Evolutionary conservation across 2,329 filamentous ascomycete species (phyloP).

Genomic region (Penicillium glabrum): DNA sequence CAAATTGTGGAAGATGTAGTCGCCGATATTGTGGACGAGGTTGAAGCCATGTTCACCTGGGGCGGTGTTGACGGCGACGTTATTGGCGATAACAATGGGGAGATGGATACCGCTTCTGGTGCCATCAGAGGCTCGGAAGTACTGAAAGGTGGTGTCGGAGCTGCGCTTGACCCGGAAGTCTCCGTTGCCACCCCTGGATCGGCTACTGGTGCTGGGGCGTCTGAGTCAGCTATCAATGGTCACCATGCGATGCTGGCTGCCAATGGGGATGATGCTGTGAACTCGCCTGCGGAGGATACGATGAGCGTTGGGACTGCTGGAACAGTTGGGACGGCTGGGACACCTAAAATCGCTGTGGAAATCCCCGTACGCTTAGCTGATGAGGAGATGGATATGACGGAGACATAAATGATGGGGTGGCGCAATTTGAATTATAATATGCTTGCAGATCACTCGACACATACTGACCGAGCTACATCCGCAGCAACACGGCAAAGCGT

Average conservation of each 20-base stretch:
- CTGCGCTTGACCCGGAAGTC: constrained; percentile 29
- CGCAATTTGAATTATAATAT: not conserved
- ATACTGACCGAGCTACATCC: not conserved
- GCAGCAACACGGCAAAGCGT: constrained; percentile 2
- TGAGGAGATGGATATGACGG: constrained; percentile 35
- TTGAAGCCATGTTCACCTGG: constrained; percentile 71
- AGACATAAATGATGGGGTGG: not conserved
- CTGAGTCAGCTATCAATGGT: constrained; percentile 24
- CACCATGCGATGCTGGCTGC: constrained; percentile 18
- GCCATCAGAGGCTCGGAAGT: constrained; percentile 34
- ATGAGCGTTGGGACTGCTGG: constrained; percentile 22
- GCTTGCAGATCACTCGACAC: not conserved
- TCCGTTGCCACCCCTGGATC: constrained; percentile 12
- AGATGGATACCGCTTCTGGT: constrained; percentile 25
- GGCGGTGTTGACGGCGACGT: constrained; percentile 37
- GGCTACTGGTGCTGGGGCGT: constrained; percentile 7
- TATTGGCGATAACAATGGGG: constrained; percentile 27
- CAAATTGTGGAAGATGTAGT: constrained; percentile 94
- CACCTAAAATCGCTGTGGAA: constrained; percentile 18
- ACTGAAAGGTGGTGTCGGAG: constrained; percentile 32
- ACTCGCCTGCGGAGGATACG: constrained; percentile 22
- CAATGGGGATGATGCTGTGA: constrained; percentile 12
- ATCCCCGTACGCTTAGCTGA: constrained; percentile 17
- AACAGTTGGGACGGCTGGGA: constrained; percentile 24
- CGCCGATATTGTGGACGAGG: constrained; percentile 91